A percentile compares a stretch with the other conserved stretches of the same genome.
These are phyloP conservation scores for Dioscorea alata DNA, from an alignment of 106 monocot species.

Conservation along the genomic window DNA sequence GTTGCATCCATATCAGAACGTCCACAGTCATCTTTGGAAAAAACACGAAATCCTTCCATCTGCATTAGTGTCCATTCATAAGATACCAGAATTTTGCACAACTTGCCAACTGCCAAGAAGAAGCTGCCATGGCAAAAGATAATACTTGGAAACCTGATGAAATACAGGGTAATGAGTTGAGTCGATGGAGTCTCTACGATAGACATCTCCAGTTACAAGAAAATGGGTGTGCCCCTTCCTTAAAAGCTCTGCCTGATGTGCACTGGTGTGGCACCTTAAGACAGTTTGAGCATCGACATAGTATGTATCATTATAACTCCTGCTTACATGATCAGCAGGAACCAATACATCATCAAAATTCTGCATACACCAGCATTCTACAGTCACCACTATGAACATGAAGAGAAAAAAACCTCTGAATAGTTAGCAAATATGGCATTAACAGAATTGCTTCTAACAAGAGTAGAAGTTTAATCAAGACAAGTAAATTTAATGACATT, in stretches of 20 bases:
- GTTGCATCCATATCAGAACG: constrained; percentile 71
- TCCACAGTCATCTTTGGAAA: constrained; percentile 68
- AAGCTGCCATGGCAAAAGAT: too few species aligned
- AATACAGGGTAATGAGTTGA: constrained; percentile 98
- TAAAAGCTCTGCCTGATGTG: constrained; percentile 87
- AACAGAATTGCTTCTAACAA: too few species aligned
- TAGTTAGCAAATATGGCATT: too few species aligned
- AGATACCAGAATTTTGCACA: neutral
- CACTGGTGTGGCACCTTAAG: constrained; percentile 97
- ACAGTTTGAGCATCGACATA: constrained; percentile 80
- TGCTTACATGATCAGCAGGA: constrained; percentile 94
- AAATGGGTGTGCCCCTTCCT: constrained; percentile 71
- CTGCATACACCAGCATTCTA: constrained; percentile 50
- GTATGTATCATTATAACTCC: constrained; percentile 99
- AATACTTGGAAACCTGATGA: constrained; percentile 66
- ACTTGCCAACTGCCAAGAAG: too few species aligned
- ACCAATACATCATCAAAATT: constrained; percentile 99
- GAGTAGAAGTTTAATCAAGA: too few species aligned
- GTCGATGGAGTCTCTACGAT: constrained; percentile 92
- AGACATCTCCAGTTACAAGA: constrained; percentile 98
- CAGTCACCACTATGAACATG: constrained; percentile 13
- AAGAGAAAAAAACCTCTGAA: too few species aligned
- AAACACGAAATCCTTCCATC: constrained; percentile 98
- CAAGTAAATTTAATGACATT: too few species aligned
- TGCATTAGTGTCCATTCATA: constrained; percentile 21